Evolutionary conservation across 2,329 filamentous ascomycete genomes (phyloP).

Genomic region (Geosmithia morbida): DNA sequence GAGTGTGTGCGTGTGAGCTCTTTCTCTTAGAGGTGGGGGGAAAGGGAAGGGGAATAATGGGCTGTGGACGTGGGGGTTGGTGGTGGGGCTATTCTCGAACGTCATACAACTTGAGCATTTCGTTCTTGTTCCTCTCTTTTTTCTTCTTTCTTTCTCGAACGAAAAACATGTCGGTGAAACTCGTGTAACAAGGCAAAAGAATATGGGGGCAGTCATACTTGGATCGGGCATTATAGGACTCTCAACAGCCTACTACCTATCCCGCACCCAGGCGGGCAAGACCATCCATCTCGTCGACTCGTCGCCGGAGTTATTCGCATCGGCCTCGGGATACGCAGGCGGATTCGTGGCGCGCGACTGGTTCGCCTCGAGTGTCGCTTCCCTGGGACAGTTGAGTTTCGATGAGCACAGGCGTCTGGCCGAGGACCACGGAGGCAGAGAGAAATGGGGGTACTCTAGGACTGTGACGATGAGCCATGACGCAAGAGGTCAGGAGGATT

Average conservation of each 20-base stretch:
- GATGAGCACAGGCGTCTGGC: slow-evolving; percentile 53
- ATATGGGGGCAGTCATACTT: slow-evolving; percentile 41
- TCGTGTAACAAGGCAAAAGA: not conserved
- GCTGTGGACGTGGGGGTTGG: too few species aligned
- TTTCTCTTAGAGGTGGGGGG: not conserved
- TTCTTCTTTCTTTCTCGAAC: too few species aligned
- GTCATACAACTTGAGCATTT: not conserved
- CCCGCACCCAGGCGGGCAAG: slow-evolving; percentile 25
- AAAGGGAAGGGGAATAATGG: not conserved
- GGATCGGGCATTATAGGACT: slow-evolving; percentile 58
- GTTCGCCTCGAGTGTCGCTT: slow-evolving; percentile 43
- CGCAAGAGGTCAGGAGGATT: slow-evolving; percentile 33
- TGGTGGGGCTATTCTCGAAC: too few species aligned
- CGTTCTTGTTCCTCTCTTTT: slow-evolving; percentile 17
- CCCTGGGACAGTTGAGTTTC: slow-evolving; percentile 54
- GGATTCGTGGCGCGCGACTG: slow-evolving; percentile 65
- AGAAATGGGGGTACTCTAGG: slow-evolving; percentile 32
- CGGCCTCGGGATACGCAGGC: slow-evolving; percentile 59
- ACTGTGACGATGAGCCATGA: slow-evolving; percentile 44
- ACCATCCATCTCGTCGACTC: slow-evolving; percentile 32
- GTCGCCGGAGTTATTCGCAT: slow-evolving; percentile 46
- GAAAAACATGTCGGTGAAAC: too few species aligned
- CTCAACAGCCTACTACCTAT: slow-evolving; percentile 60
- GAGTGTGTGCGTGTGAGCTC: not conserved
- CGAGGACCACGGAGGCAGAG: slow-evolving; percentile 37